These are phyloP conservation scores for Hypholoma sublateritium DNA, from an alignment of 768 basidiomycete genomes.

Conservation along the genomic window DNA sequence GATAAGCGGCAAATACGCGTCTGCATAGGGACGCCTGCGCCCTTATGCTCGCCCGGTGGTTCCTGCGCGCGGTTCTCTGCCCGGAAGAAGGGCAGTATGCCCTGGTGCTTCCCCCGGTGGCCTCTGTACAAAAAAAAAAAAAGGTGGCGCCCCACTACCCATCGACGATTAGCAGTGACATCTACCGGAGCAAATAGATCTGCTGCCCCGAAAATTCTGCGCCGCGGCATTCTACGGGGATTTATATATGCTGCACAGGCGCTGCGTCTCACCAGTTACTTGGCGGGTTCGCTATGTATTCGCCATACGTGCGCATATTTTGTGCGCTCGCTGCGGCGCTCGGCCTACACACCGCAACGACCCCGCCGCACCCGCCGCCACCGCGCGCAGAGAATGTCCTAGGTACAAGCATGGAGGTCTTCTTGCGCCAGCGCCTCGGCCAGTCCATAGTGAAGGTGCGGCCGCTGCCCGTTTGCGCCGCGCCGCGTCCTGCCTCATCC, in stretches of 20 bases:
- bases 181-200: too few relatives aligned
- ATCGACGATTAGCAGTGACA: not conserved
- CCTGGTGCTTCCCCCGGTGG: not conserved
- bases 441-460: slow-evolving; percentile 36
- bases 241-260: not conserved
- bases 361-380: slow-evolving; percentile 46
- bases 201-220: not conserved
- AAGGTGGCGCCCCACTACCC: not conserved
- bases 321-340: slow-evolving; percentile 41
- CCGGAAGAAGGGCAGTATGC: slow-evolving; percentile 11
- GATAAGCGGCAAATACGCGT: slow-evolving; percentile 17
- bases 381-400: slow-evolving; percentile 29
- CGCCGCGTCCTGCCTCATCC: not conserved
- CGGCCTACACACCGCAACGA: slow-evolving; percentile 43
- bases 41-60: not conserved
- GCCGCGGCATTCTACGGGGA: not conserved
- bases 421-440: slow-evolving; percentile 34
- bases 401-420: slow-evolving; percentile 34
- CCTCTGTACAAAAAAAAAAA: not conserved
- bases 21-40: slow-evolving; percentile 2
- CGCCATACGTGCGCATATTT: slow-evolving; percentile 38
- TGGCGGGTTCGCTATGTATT: slow-evolving; percentile 12
- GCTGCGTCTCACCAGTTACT: not conserved
- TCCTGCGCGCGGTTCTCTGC: slow-evolving; percentile 11
- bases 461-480: not conserved